Evolutionary conservation across 1,284 basidiomycete genomes (phyloP).

Genomic region (Thelephora terrestris): DNA sequence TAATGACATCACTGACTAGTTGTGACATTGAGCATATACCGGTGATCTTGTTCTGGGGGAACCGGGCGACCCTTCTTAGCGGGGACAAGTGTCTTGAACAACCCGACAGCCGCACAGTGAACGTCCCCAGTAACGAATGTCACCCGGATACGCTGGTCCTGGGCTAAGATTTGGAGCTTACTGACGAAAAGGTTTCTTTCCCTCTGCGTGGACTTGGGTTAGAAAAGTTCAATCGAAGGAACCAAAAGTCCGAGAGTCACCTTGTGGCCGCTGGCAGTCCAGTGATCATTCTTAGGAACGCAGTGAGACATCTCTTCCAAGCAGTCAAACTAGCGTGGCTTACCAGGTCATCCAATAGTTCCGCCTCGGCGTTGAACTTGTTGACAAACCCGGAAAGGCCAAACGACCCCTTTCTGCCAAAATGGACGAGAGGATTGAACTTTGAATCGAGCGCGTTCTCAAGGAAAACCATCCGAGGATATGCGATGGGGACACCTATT

Average conservation of each 20-base stretch:
- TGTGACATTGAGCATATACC: constrained; percentile 83
- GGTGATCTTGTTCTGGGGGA: constrained; percentile 50
- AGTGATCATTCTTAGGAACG: constrained; percentile 72
- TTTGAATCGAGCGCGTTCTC: constrained; percentile 71
- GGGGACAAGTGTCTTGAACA: constrained; percentile 58
- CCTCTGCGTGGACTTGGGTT: constrained; percentile 32
- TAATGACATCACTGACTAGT: constrained; percentile 39
- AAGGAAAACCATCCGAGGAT: constrained; percentile 89
- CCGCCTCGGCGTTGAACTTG: constrained; percentile 87
- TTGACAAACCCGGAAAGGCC: constrained; percentile 78
- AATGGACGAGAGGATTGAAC: constrained; percentile 70
- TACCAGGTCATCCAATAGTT: constrained; percentile 85
- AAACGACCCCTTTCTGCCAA: constrained; percentile 53
- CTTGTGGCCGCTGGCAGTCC: constrained; percentile 79
- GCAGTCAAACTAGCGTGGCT: constrained; percentile 12
- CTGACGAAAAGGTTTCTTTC: constrained; percentile 90
- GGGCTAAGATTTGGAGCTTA: constrained; percentile 64
- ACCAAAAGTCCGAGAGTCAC: constrained; percentile 22
- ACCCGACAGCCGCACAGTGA: constrained; percentile 78
- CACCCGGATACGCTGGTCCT: constrained; percentile 52
- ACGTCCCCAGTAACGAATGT: constrained; percentile 89
- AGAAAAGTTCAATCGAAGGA: background rate
- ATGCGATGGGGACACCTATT: constrained; percentile 69
- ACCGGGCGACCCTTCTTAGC: constrained; percentile 37
- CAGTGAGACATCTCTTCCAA: background rate